A percentile compares a stretch with the other conserved stretches of the same genome.
phyloP scores from a whole-genome alignment of 768 basidiomycete genomes.

The Hydnomerulius pinastri region DNA sequence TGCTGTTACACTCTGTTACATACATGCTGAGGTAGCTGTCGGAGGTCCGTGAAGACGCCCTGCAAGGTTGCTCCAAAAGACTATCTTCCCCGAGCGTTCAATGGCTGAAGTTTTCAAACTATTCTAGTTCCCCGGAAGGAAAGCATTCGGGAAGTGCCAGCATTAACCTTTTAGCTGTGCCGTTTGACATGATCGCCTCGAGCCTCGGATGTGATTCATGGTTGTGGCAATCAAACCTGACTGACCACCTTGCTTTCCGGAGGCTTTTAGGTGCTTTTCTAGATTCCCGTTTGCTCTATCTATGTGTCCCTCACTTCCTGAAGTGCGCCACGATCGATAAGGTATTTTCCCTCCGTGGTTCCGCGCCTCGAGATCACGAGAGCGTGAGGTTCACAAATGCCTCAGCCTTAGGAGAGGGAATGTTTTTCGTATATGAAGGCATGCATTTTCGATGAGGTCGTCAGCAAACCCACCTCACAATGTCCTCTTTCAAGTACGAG shows the following conservation, averaged over 20 bases:
- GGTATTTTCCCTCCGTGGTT: constrained; percentile 48
- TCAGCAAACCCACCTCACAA: constrained; percentile 14
- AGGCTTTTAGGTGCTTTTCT: constrained; percentile 10
- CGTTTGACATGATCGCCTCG: constrained; percentile 21
- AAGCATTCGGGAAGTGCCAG: constrained; percentile 22
- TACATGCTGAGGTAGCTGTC: constrained; percentile 15
- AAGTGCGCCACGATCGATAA: constrained; percentile 52
- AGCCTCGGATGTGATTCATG: constrained; percentile 13
- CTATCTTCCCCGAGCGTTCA: neutral
- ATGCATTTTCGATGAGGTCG: constrained; percentile 4
- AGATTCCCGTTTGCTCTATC: constrained; percentile 21
- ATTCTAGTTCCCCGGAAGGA: constrained; percentile 16
- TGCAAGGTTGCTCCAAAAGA: constrained; percentile 5
- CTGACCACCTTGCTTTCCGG: constrained; percentile 13
- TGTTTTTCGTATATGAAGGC: constrained; percentile 32
- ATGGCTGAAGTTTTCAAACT: constrained; percentile 2
- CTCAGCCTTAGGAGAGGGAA: constrained; percentile 28
- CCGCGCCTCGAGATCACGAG: constrained; percentile 53
- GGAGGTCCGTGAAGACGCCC: constrained; percentile 2
- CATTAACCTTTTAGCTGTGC: constrained; percentile 31
- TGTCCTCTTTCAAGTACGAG: constrained; percentile 46
- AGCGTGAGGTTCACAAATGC: constrained; percentile 34
- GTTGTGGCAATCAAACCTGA: constrained; percentile 2
- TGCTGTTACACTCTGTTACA: constrained; percentile 16
- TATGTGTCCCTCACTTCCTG: constrained; percentile 35